These are phyloP conservation scores for Barnettozyma salicaria DNA, from an alignment of 805 yeast species.

Conservation along the genomic window DNA sequence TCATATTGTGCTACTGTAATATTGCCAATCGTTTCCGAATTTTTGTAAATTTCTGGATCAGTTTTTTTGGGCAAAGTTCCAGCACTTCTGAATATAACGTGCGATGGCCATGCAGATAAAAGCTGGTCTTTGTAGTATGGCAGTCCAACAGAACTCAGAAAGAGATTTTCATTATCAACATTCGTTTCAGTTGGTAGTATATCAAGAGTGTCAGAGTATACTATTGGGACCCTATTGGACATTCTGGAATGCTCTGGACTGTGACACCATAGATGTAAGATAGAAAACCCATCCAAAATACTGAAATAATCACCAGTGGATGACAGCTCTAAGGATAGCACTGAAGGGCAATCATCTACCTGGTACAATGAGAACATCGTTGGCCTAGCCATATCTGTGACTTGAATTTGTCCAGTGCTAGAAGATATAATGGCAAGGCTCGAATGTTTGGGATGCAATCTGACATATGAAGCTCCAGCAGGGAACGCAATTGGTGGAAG, in stretches of 20 bases:
- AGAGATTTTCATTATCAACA: conserved; percentile 42
- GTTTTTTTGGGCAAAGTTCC: conserved; percentile 56
- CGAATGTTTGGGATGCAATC: conserved; percentile 82
- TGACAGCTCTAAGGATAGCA: conserved; percentile 30
- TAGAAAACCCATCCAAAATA: conserved; percentile 47
- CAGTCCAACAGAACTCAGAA: conserved; percentile 72
- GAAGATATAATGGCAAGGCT: conserved; percentile 73
- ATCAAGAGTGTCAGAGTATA: conserved; percentile 45
- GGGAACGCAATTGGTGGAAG: conserved; percentile 81
- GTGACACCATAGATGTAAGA: conserved; percentile 59
- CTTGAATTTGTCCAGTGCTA: conserved; percentile 73
- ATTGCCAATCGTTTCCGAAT: conserved; percentile 32
- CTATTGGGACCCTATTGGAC: conserved; percentile 41
- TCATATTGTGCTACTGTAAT: conserved; percentile 48
- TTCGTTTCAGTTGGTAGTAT: conserved; percentile 28
- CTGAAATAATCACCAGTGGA: conserved; percentile 71
- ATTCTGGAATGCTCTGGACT: conserved; percentile 38
- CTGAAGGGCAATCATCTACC: conserved; percentile 43
- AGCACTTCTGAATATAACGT: conserved; percentile 50
- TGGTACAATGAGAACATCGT: conserved; percentile 59
- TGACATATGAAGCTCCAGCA: conserved; percentile 79
- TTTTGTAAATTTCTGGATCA: conserved; percentile 39
- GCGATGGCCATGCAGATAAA: conserved; percentile 74
- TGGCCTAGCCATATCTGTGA: conserved; percentile 81
- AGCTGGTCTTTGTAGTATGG: conserved; percentile 78